Evolutionary conservation across 148 eudicot genomes (phyloP), one percentile per base, ranked within the genome.

Genomic region (Camellia granthamiana): DNA sequence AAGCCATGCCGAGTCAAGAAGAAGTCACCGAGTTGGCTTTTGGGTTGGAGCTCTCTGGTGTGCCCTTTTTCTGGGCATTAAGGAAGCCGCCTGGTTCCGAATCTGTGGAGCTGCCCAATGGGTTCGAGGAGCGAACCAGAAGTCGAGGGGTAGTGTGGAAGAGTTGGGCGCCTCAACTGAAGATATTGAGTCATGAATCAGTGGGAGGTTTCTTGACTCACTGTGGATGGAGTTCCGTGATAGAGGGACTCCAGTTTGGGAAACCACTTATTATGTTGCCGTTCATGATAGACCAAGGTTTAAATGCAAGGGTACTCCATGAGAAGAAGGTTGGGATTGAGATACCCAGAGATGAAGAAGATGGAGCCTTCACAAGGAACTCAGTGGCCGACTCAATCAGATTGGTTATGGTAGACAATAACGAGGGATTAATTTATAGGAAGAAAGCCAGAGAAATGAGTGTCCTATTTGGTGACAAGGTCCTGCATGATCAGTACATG

Each of bases 21-120:
- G 51, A 68, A 69, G 59, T 78, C 43, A 78, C 60, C 14, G 83
- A 81, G 84, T 70, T 82, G 43, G 81, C 84, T 13, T 44, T 70
- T 6, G 84, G 84, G 12, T 64, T 82, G 72, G 84, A 82, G 75
- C 21, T 54, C 18, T 82, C 84, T 23, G 84, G 81, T 23, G 58
- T 82, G 72, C 80, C 81, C 0, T 77, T 82, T 49, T 77, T 82
- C 12, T 82, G 84, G 84, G 77, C 61, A 1, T 61, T 77, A 8
- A 82, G 84, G 69, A 82, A 82, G 72, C 69, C 54, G 12, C 60
- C 60, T 0, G 79, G 79, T 2, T 64, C 43, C 1, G 69, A 76
- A 42, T 76, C 61, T 3, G 13, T 51, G 13, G 14, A 23, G 72
- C 18, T 77, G 30, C 79, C 72, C 12, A 9, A 14, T 1, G 79